A percentile compares a stretch with the other conserved stretches of the same genome.
phyloP scores from a whole-genome alignment of 1,284 basidiomycete species.

The Hypsizygus ulmarius region DNA sequence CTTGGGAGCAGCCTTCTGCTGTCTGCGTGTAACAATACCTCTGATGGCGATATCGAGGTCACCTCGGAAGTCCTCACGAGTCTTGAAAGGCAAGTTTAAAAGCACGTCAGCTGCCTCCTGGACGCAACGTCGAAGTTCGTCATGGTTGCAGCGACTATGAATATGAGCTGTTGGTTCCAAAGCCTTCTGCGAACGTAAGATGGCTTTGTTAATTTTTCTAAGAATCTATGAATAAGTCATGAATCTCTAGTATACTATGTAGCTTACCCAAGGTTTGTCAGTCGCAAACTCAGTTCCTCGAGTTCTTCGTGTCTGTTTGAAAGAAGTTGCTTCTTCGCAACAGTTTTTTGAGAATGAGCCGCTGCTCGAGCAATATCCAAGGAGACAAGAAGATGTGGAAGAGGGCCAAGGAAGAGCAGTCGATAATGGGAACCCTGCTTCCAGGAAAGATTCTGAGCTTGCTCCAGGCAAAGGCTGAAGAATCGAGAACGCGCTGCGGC shows the following conservation, averaged over 20 bases:
- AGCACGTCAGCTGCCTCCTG: slow-evolving; percentile 26
- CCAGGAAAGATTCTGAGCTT: slow-evolving; percentile 34
- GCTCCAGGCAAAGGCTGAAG: slow-evolving; percentile 34
- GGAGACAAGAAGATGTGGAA: slow-evolving; percentile 47
- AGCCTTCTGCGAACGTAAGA: slow-evolving; percentile 21
- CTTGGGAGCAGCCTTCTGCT: slow-evolving; percentile 20
- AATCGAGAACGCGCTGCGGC: slow-evolving; percentile 25
- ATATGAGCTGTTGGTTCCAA: slow-evolving; percentile 28
- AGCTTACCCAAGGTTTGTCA: slow-evolving; percentile 8
- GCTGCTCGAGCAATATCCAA: slow-evolving; percentile 36
- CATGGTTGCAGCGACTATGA: slow-evolving; percentile 21
- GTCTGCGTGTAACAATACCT: slow-evolving; percentile 24
- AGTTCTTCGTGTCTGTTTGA: slow-evolving; percentile 27
- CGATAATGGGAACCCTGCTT: slow-evolving; percentile 34
- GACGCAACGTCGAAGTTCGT: slow-evolving; percentile 23
- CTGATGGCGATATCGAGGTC: slow-evolving; percentile 32
- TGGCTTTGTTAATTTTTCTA: slow-evolving; percentile 23
- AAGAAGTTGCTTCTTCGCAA: slow-evolving; percentile 32
- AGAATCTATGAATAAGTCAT: neutral
- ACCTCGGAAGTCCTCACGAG: slow-evolving; percentile 21
- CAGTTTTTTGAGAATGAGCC: slow-evolving; percentile 30
- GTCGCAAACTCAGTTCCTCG: slow-evolving; percentile 12
- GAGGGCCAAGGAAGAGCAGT: slow-evolving; percentile 44
- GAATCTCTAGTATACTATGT: too few species aligned
- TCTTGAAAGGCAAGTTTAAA: slow-evolving; percentile 16